phyloP scores from a whole-genome alignment of 495 filamentous ascomycete species.

The Chaetomium cochliodes region DNA sequence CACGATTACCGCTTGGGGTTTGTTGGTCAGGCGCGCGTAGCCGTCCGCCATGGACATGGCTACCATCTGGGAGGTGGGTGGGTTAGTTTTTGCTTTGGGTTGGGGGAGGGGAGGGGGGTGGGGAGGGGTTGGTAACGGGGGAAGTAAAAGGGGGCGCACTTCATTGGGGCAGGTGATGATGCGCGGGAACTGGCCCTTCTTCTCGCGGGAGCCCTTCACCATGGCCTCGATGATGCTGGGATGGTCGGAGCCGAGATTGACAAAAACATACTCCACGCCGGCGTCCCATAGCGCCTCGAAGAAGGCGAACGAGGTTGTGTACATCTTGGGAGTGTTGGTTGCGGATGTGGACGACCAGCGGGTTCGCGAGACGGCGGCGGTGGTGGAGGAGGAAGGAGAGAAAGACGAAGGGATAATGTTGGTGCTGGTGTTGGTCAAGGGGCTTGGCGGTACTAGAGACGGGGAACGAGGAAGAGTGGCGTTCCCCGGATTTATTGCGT shows the following conservation, averaged over 20 bases:
- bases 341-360: slow-evolving; percentile 15
- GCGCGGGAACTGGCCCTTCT: slow-evolving; percentile 67
- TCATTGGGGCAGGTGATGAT: slow-evolving; percentile 96
- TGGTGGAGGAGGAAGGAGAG: too few species aligned
- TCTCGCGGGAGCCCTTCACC: slow-evolving; percentile 74
- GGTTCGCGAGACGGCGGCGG: background rate
- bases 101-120: background rate
- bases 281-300: slow-evolving; percentile 95
- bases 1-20: slow-evolving; percentile 88
- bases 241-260: slow-evolving; percentile 94
- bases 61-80: slow-evolving; percentile 68
- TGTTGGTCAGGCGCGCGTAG: slow-evolving; percentile 80
- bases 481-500: slow-evolving; percentile 3
- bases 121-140: background rate
- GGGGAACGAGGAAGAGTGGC: background rate
- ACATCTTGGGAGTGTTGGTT: slow-evolving; percentile 38
- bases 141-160: slow-evolving; percentile 35
- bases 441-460: background rate
- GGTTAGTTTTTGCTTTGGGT: too few species aligned
- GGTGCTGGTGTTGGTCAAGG: slow-evolving; percentile 4
- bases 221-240: slow-evolving; percentile 94
- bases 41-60: slow-evolving; percentile 96
- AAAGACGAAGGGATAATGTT: background rate
- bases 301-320: slow-evolving; percentile 67
- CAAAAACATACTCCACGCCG: slow-evolving; percentile 85